Evolutionary conservation across 306 rosid genomes (phyloP).

Genomic region (Carpinus fangiana): DNA sequence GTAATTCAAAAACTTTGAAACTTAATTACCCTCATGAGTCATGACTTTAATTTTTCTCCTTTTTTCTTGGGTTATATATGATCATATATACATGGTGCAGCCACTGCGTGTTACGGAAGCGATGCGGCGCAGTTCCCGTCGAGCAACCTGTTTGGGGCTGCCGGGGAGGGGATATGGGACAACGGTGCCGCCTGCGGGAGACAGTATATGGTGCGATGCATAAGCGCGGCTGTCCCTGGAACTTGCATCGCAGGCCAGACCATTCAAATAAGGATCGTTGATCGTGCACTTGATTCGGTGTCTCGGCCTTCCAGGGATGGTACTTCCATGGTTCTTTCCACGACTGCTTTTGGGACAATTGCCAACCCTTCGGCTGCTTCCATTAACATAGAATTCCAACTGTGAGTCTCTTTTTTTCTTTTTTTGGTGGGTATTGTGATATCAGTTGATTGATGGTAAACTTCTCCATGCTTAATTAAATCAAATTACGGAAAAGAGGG

Average conservation of each 20-base stretch:
- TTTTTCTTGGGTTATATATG: too few relatives aligned
- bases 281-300: conserved; percentile 3
- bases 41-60: too few relatives aligned
- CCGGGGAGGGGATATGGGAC: conserved; percentile 86
- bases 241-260: conserved; percentile 27
- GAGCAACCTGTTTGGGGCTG: conserved; percentile 63
- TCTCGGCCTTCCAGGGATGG: conserved; percentile 40
- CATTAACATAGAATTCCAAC: conserved; percentile 61
- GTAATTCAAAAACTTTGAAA: background rate
- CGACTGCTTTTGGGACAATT: conserved; percentile 50
- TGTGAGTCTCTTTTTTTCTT: conserved; percentile 35
- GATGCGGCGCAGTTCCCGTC: conserved; percentile 52
- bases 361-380: conserved; percentile 41
- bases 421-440: too few relatives aligned
- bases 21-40: too few relatives aligned
- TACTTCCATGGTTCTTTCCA: conserved; percentile 60
- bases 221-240: conserved; percentile 49
- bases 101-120: conserved; percentile 52
- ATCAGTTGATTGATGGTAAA: too few relatives aligned
- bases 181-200: conserved; percentile 89
- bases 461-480: too few relatives aligned
- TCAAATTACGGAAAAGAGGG: too few relatives aligned
- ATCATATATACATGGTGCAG: conserved; percentile 21
- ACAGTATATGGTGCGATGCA: conserved; percentile 61
- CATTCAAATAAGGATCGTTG: too few relatives aligned